Conservation (phyloP, 306 rosid genomes). For the Vigna hirtella region DNA sequence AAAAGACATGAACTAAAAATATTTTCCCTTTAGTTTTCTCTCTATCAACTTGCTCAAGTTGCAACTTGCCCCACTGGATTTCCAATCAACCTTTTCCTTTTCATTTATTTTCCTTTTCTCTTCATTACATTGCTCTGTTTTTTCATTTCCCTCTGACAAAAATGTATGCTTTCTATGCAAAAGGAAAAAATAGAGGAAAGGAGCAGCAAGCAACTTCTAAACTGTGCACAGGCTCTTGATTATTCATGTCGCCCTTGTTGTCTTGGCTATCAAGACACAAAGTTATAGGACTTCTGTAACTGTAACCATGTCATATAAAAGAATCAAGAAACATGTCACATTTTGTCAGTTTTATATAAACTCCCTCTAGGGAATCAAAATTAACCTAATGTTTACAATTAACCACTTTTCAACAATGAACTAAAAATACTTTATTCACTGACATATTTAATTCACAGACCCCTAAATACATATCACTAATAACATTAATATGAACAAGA, state of each 20-base stretch:
- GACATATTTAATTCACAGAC: too few species aligned
- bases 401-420: background rate
- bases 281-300: background rate
- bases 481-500: background rate
- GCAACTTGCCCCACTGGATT: conserved; percentile 38
- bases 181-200: conserved; percentile 13
- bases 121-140: conserved; percentile 15
- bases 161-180: conserved; percentile 35
- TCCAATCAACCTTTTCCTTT: conserved; percentile 44
- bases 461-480: background rate
- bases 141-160: conserved; percentile 13
- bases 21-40: background rate
- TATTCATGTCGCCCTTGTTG: conserved; percentile 17
- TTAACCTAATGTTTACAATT: background rate
- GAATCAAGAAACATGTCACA: background rate
- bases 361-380: background rate
- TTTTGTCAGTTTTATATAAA: background rate
- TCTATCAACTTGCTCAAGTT: conserved; percentile 29
- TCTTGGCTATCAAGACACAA: conserved; percentile 16
- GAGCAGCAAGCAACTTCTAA: conserved; percentile 22
- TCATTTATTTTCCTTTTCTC: background rate
- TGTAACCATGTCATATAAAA: background rate
- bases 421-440: too few species aligned
- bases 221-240: conserved; percentile 10
- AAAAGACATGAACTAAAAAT: too few species aligned